phyloP scores from a whole-genome alignment of 2,329 filamentous ascomycete genomes.

The Beauveria scarabaeidicola region DNA sequence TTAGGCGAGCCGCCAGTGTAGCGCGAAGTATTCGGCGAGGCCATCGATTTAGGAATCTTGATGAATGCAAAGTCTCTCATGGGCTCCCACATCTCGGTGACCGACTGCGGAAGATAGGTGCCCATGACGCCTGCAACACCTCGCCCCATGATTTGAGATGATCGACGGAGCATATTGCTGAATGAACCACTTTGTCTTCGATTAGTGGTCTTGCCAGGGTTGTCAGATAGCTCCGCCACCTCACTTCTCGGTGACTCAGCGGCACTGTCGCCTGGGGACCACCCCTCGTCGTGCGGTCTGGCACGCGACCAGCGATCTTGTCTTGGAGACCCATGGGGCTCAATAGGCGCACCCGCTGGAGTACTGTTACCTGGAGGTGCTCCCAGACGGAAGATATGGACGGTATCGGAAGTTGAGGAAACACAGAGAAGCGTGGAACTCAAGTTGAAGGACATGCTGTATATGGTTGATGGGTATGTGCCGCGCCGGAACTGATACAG shows the following conservation, averaged over 20 bases:
- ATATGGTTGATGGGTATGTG: constrained; percentile 91
- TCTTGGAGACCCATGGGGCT: constrained; percentile 32
- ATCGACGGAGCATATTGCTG: constrained; percentile 84
- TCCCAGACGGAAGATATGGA: constrained; percentile 86
- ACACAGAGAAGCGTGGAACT: constrained; percentile 89
- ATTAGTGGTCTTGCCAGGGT: constrained; percentile 21
- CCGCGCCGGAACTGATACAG: constrained; percentile 93
- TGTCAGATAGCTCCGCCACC: constrained; percentile 28
- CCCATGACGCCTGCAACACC: constrained; percentile 83
- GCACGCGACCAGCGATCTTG: constrained; percentile 46
- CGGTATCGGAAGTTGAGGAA: constrained; percentile 90
- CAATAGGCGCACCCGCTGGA: constrained; percentile 27
- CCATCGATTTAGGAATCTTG: constrained; percentile 63
- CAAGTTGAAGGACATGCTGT: constrained; percentile 98
- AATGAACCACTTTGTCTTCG: constrained; percentile 64
- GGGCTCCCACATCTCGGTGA: constrained; percentile 97
- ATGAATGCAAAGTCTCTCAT: constrained; percentile 93
- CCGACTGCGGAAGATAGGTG: constrained; percentile 83
- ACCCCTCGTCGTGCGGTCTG: constrained; percentile 40
- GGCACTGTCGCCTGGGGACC: constrained; percentile 34
- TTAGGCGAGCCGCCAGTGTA: constrained; percentile 25
- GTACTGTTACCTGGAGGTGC: constrained; percentile 34
- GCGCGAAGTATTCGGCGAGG: constrained; percentile 14
- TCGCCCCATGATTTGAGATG: constrained; percentile 86
- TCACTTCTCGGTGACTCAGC: constrained; percentile 48